These are phyloP conservation scores for Cadophora sp. DNA, from an alignment of 2,329 filamentous ascomycete genomes.

Conservation along the genomic window DNA sequence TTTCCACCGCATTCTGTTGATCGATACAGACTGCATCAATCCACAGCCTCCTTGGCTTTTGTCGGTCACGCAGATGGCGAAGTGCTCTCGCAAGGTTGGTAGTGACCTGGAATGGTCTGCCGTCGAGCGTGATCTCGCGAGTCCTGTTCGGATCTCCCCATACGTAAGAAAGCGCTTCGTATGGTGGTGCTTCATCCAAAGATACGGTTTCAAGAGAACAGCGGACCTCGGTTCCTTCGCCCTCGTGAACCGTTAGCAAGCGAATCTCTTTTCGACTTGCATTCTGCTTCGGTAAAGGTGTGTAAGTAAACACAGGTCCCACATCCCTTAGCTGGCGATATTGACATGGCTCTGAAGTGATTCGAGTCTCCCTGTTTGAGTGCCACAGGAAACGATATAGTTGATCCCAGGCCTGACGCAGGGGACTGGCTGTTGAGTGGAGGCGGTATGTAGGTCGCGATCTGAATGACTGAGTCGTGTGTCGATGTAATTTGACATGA, in stretches of 20 bases:
- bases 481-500: no score
- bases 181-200: conserved; percentile 1
- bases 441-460: neutral
- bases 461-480: neutral
- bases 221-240: neutral
- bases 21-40: conserved; percentile 19
- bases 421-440: neutral
- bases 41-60: conserved; percentile 2
- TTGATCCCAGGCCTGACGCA: conserved; percentile 6
- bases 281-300: neutral
- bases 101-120: conserved; percentile 2
- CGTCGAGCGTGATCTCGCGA: conserved; percentile 16
- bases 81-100: conserved; percentile 12
- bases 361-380: neutral
- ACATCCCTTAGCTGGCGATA: neutral
- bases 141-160: conserved; percentile 16
- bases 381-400: neutral
- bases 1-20: conserved; percentile 8
- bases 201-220: neutral
- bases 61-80: neutral
- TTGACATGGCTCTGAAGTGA: neutral
- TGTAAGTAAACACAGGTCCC: neutral
- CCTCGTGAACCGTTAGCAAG: conserved; percentile 10
- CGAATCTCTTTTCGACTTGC: conserved; percentile 1
- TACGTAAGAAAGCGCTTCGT: conserved; percentile 17